Evolutionary conservation across 2,329 filamentous ascomycete species (phyloP).

Genomic region (Ceratocystis papillata): DNA sequence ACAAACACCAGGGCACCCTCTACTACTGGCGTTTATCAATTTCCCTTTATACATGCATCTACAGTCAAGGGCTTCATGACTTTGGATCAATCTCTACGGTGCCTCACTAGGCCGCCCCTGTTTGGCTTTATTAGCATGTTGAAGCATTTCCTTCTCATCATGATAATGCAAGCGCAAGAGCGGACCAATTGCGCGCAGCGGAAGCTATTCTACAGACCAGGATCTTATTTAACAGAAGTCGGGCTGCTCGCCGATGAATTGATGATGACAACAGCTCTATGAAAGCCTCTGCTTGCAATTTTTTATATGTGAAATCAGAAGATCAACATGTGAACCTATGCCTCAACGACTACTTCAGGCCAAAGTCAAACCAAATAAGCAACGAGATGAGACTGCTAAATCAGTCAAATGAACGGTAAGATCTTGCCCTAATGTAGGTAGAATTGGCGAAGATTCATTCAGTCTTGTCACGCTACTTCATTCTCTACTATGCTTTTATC

Average conservation of each 20-base stretch:
- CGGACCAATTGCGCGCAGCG: neutral
- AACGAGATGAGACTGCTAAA: too few relatives aligned
- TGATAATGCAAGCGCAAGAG: neutral
- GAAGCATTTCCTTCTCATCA: neutral
- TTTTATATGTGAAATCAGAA: neutral
- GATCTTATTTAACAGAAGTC: conserved; percentile 22
- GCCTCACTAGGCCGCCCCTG: neutral
- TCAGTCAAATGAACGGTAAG: too few relatives aligned
- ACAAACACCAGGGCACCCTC: neutral
- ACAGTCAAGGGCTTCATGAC: conserved; percentile 5
- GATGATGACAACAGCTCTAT: conserved; percentile 14
- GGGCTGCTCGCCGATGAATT: conserved; percentile 19
- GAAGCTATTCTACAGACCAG: conserved; percentile 19
- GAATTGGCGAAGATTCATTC: too few relatives aligned
- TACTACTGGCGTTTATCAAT: neutral
- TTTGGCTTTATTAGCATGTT: neutral
- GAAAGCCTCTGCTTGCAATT: too few relatives aligned
- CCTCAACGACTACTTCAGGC: neutral
- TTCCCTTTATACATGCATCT: neutral
- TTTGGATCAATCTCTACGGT: neutral
- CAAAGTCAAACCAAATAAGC: too few relatives aligned
- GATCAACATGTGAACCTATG: neutral
- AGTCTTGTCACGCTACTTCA: too few relatives aligned
- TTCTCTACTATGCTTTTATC: too few relatives aligned
- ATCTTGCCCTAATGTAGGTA: too few relatives aligned